These are phyloP conservation scores for Rosa hybrid DNA, from an alignment of 331 rosid species.

Conservation along the genomic window DNA sequence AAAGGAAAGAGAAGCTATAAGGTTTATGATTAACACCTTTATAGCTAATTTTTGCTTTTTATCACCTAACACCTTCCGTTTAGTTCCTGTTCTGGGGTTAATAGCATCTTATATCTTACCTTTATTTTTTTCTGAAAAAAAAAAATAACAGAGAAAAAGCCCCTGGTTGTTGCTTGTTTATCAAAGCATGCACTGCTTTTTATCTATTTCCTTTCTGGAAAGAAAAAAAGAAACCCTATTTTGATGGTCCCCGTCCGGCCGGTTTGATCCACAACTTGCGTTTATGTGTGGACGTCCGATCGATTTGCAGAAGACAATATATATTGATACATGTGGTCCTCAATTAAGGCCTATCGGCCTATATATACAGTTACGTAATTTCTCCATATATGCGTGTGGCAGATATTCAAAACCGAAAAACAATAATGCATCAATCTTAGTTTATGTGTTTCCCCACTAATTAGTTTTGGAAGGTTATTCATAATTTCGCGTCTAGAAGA, in stretches of 20 bases:
- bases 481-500: neutral
- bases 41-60: too few relatives aligned
- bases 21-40: too few relatives aligned
- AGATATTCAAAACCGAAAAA: neutral
- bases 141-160: too few relatives aligned
- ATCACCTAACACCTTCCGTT: too few relatives aligned
- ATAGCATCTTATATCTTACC: too few relatives aligned
- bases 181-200: neutral
- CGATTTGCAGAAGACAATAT: neutral
- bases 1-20: too few relatives aligned
- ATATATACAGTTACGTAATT: neutral
- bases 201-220: neutral
- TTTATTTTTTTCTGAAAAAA: too few relatives aligned
- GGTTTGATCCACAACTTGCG: conserved; percentile 9
- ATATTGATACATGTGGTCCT: neutral
- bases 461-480: neutral
- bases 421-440: neutral
- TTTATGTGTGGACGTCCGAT: neutral
- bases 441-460: neutral
- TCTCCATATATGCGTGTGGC: neutral
- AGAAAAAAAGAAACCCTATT: neutral
- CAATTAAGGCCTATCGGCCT: neutral
- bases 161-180: neutral
- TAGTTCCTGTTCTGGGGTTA: too few relatives aligned
- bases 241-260: neutral